Conservation (phyloP, 2,329 filamentous ascomycete species). For the Pestalotiopsis sp. region DNA sequence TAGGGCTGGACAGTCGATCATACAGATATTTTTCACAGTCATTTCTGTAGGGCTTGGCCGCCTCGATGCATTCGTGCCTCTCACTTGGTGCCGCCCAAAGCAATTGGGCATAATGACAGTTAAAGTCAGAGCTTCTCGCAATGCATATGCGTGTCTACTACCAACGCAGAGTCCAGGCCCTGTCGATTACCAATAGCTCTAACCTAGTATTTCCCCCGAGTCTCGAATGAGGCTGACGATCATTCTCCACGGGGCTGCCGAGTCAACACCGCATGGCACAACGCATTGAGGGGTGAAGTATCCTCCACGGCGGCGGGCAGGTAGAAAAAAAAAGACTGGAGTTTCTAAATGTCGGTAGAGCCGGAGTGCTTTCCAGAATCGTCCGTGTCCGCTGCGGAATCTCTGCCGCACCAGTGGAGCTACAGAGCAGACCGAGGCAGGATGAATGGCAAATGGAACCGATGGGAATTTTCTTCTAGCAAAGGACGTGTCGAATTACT, state of each 20-base stretch:
- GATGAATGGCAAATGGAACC: not conserved
- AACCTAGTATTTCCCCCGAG: not conserved
- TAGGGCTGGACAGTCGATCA: not conserved
- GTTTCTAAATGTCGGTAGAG: not conserved
- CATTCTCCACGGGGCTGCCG: not conserved
- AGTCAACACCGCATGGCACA: not conserved
- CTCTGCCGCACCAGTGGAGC: not conserved
- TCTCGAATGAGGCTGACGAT: not conserved
- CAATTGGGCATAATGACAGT: too few species aligned
- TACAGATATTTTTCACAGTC: not conserved
- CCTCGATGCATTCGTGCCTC: not conserved
- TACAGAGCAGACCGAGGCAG: not conserved
- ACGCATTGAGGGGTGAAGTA: not conserved
- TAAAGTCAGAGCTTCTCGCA: too few species aligned
- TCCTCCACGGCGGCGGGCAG: not conserved
- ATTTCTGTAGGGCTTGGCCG: not conserved
- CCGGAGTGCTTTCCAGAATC: conserved; percentile 5
- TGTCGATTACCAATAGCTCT: not conserved
- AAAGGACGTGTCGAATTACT: not conserved
- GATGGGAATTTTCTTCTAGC: not conserved
- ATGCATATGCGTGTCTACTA: too few species aligned
- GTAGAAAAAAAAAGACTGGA: not conserved
- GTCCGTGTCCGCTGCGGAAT: conserved; percentile 1
- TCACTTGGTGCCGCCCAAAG: too few species aligned
- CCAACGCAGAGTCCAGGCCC: too few species aligned